Evolutionary conservation across 2,329 filamentous ascomycete species (phyloP).

Genomic region (Aureobasidium sp.): DNA sequence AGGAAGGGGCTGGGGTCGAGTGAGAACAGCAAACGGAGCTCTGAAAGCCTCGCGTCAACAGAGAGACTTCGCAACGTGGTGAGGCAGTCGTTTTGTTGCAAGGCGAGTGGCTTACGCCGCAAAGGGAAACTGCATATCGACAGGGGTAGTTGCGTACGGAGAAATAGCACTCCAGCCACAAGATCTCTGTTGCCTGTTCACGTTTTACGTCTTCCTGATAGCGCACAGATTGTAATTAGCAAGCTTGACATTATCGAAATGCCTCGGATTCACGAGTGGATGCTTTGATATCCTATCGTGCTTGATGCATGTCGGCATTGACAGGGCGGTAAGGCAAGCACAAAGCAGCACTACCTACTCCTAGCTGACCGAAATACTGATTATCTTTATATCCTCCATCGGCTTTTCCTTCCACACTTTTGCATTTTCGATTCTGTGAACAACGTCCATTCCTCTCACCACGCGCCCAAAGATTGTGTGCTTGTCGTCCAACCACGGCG

Average conservation of each 20-base stretch:
- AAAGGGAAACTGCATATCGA: neutral
- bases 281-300: no score
- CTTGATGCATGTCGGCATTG: no score
- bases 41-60: no score
- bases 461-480: slow-evolving; percentile 97
- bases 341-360: neutral
- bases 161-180: neutral
- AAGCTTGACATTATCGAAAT: no score
- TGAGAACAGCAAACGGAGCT: neutral
- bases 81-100: neutral
- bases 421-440: slow-evolving; percentile 95
- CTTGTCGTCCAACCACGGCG: slow-evolving; percentile 95
- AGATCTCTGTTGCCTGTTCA: neutral
- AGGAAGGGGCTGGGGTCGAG: neutral
- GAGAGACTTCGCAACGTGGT: neutral
- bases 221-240: no score
- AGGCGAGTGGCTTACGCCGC: neutral
- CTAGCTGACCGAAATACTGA: slow-evolving; percentile 71
- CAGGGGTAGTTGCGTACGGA: neutral
- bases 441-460: slow-evolving; percentile 90
- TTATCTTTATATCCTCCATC: slow-evolving; percentile 96
- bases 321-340: no score
- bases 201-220: no score
- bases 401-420: slow-evolving; percentile 93
- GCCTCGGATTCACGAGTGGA: no score